A percentile compares a stretch with the other conserved stretches of the same genome.
Conservation (phyloP, 1,139 yeast genomes). For the Blastobotrys ciferrii region DNA sequence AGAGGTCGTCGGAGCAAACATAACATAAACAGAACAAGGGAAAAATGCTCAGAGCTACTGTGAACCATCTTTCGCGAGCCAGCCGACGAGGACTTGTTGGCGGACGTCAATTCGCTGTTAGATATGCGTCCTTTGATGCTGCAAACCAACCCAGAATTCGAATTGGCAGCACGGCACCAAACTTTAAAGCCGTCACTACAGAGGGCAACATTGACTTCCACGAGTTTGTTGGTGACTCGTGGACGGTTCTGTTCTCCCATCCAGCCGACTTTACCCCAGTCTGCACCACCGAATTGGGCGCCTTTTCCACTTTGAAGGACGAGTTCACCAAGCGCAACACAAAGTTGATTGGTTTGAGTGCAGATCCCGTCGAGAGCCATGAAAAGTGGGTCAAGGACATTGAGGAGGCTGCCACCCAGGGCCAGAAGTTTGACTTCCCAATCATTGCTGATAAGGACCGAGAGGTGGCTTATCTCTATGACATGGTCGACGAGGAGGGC, state of each 20-base stretch:
- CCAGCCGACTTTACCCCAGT: constrained; percentile 96
- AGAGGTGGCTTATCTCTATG: constrained; percentile 78
- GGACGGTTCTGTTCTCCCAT: constrained; percentile 86
- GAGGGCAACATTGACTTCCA: constrained; percentile 78
- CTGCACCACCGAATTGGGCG: constrained; percentile 92
- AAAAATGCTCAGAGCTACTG: constrained; percentile 1
- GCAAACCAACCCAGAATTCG: constrained; percentile 49
- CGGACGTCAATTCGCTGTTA: not conserved
- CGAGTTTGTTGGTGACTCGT: constrained; percentile 72
- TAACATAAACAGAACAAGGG: not conserved
- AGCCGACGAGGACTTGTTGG: too few relatives aligned
- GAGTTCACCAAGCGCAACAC: constrained; percentile 78
- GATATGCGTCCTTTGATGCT: constrained; percentile 22
- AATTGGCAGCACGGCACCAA: constrained; percentile 70
- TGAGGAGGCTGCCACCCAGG: constrained; percentile 65
- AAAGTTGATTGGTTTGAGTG: constrained; percentile 81
- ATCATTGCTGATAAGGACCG: constrained; percentile 81
- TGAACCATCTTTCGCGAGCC: constrained; percentile 3
- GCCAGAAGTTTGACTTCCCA: constrained; percentile 74
- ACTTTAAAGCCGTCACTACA: constrained; percentile 76
- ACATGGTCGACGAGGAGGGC: constrained; percentile 89
- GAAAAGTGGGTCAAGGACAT: constrained; percentile 82
- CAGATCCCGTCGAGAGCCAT: constrained; percentile 76
- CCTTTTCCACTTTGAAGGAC: constrained; percentile 79
- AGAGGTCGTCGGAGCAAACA: not conserved